These are phyloP conservation scores for Batrachochytrium dendrobatidis DNA, from an alignment of 371 early-diverging fungal species.

Conservation along the genomic window DNA sequence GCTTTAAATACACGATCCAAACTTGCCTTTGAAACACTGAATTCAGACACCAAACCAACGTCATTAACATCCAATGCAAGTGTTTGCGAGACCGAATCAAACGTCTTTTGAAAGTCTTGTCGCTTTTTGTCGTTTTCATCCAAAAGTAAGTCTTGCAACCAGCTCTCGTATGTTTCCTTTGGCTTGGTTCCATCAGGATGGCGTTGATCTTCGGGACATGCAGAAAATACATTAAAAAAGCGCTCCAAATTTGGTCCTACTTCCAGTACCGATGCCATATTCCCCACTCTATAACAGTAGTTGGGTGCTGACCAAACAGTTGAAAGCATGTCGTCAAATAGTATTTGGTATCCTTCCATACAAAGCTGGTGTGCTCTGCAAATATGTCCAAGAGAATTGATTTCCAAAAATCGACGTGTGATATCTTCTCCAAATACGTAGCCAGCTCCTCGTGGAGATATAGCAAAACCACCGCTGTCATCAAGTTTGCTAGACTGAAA, in stretches of 20 bases:
- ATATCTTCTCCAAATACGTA: constrained; percentile 86
- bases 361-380: constrained; percentile 94
- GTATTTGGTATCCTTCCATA: constrained; percentile 88
- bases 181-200: constrained; percentile 2
- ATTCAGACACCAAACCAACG: too few species aligned
- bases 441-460: constrained; percentile 89
- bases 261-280: constrained; percentile 87
- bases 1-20: too few species aligned
- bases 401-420: constrained; percentile 73
- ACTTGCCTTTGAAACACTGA: too few species aligned
- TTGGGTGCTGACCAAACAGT: constrained; percentile 90
- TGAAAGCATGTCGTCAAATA: constrained; percentile 78
- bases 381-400: constrained; percentile 82
- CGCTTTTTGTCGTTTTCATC: not conserved
- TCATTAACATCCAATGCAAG: not conserved
- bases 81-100: not conserved
- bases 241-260: constrained; percentile 71
- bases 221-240: constrained; percentile 84
- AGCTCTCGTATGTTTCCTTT: not conserved
- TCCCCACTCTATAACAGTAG: constrained; percentile 96
- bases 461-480: constrained; percentile 66
- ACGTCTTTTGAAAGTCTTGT: not conserved
- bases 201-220: constrained; percentile 75
- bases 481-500: constrained; percentile 45
- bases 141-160: not conserved